Percentiles rank a stretch among this genome's conserved stretches.
Evolutionary conservation across 176 grass and related monocot species (phyloP).

Genomic region (Phoenix roebelenii): DNA sequence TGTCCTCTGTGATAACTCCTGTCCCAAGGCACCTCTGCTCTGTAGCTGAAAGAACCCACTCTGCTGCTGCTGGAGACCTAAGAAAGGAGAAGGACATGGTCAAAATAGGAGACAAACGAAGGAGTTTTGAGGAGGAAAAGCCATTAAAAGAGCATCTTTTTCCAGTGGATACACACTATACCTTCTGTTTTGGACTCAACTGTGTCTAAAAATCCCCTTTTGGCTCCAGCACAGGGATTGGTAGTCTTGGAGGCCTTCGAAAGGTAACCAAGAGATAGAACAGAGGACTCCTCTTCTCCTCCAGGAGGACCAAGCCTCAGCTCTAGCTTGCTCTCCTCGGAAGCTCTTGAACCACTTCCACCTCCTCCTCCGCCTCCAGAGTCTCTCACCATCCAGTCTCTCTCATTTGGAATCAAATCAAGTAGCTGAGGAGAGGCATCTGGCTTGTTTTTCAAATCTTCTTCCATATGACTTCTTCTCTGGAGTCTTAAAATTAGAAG

Average conservation of each 20-base stretch:
- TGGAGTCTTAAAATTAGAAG: background rate
- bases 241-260: slow-evolving; percentile 27
- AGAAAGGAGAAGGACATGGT: background rate
- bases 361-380: slow-evolving; percentile 7
- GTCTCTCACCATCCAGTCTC: slow-evolving; percentile 33
- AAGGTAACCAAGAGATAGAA: slow-evolving; percentile 48
- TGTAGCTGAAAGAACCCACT: slow-evolving; percentile 1
- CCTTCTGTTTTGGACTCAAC: slow-evolving; percentile 48
- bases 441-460: slow-evolving; percentile 30
- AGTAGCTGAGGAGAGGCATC: slow-evolving; percentile 43
- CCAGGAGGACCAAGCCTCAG: slow-evolving; percentile 79
- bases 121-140: background rate
- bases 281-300: slow-evolving; percentile 28
- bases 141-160: slow-evolving; percentile 9
- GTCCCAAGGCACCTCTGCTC: slow-evolving; percentile 34
- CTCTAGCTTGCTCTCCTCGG: slow-evolving; percentile 72
- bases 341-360: slow-evolving; percentile 19
- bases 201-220: slow-evolving; percentile 49
- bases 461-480: slow-evolving; percentile 44
- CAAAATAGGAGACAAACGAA: background rate
- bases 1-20: slow-evolving; percentile 30
- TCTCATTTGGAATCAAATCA: slow-evolving; percentile 71
- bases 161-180: slow-evolving; percentile 5
- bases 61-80: slow-evolving; percentile 47
- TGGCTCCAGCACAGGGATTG: slow-evolving; percentile 35